Percentiles rank a stretch among this genome's conserved stretches.
Evolutionary conservation across 371 early-diverging fungal genomes (phyloP).

Genomic region (Rhizopus arrhizus): DNA sequence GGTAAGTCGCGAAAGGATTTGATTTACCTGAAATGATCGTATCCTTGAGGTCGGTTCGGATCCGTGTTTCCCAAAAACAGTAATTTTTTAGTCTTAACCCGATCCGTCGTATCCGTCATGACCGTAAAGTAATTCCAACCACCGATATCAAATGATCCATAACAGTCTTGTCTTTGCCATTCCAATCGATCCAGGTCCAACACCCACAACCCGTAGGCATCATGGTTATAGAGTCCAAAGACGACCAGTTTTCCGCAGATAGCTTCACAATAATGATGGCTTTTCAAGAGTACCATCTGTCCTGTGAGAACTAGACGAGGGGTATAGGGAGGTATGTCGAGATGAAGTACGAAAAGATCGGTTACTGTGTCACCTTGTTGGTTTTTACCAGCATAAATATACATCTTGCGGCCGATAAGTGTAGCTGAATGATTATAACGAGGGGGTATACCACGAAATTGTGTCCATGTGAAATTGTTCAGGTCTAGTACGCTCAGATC

Average conservation of each 20-base stretch:
- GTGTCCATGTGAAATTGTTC: constrained; percentile 59
- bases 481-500: constrained; percentile 61
- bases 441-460: constrained; percentile 55
- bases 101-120: constrained; percentile 28
- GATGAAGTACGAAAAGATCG: constrained; percentile 61
- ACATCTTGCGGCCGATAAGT: constrained; percentile 57
- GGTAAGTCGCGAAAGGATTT: neutral
- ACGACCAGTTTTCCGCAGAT: constrained; percentile 64
- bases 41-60: constrained; percentile 58
- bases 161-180: constrained; percentile 64
- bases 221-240: constrained; percentile 53
- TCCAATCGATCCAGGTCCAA: constrained; percentile 63
- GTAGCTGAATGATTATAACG: constrained; percentile 67
- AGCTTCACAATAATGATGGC: constrained; percentile 69
- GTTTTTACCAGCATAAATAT: constrained; percentile 65
- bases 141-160: constrained; percentile 53
- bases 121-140: constrained; percentile 71
- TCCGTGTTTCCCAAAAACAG: constrained; percentile 62
- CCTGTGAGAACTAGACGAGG: constrained; percentile 48
- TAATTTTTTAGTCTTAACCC: constrained; percentile 33
- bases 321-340: constrained; percentile 48
- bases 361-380: constrained; percentile 62
- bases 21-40: constrained; percentile 59
- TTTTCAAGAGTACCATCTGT: constrained; percentile 61
- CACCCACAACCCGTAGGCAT: constrained; percentile 66